A percentile compares a stretch with the other conserved stretches of the same genome.
Conservation (phyloP, 768 basidiomycete genomes). For the Kwoniella sp. region DNA sequence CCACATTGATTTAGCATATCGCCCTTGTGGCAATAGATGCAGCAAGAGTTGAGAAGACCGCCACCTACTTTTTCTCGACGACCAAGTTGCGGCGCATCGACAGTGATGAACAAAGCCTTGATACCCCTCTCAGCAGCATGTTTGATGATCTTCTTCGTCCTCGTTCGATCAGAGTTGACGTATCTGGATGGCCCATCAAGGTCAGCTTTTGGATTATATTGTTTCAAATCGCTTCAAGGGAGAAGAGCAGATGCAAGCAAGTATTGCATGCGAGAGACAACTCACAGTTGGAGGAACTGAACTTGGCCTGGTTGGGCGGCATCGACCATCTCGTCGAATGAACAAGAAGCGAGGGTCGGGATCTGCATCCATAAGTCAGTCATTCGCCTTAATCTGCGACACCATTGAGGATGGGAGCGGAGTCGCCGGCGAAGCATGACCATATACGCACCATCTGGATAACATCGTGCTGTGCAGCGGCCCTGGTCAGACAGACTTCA, state of each 20-base stretch:
- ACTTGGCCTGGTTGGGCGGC: constrained; percentile 75
- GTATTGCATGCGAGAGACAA: constrained; percentile 1
- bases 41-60: constrained; percentile 15
- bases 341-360: constrained; percentile 90
- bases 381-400: too few relatives aligned
- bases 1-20: background rate
- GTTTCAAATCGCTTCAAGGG: too few relatives aligned
- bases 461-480: constrained; percentile 75
- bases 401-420: too few relatives aligned
- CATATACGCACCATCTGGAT: constrained; percentile 67
- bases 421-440: too few relatives aligned
- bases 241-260: background rate
- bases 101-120: constrained; percentile 93
- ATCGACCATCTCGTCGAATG: constrained; percentile 94
- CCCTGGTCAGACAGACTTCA: constrained; percentile 84
- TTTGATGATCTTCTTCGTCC: constrained; percentile 82
- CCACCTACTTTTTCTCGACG: constrained; percentile 73
- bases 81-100: constrained; percentile 95
- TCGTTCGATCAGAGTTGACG: constrained; percentile 84
- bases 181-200: constrained; percentile 61
- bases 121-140: constrained; percentile 89
- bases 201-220: background rate
- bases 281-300: constrained; percentile 82
- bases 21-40: background rate
- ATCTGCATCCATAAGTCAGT: constrained; percentile 62